Conservation (phyloP, 345 rosid genomes). For the Cardamine chenopodiifolia region DNA sequence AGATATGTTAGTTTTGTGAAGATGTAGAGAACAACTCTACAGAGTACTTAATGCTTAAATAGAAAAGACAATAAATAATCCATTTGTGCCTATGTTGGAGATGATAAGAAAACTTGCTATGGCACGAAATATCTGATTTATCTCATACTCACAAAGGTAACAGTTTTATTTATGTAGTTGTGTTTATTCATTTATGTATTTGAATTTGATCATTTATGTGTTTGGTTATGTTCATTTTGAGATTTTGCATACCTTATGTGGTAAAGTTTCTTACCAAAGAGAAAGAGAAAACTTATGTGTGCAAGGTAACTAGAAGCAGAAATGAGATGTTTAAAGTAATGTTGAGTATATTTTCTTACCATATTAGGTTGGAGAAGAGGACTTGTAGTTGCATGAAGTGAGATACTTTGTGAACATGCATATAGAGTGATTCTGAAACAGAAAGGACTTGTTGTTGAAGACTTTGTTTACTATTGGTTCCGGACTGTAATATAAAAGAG, state of each 20-base stretch:
- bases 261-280: background rate
- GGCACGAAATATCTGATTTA: background rate
- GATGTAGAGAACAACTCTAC: background rate
- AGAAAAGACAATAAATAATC: background rate
- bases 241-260: background rate
- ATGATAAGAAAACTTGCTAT: background rate
- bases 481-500: background rate
- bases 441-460: background rate
- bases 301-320: background rate
- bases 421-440: background rate
- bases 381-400: background rate
- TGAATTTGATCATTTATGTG: background rate
- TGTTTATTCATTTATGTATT: no score
- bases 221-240: background rate
- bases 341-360: background rate
- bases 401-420: background rate
- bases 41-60: no score
- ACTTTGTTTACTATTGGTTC: background rate
- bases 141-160: no score
- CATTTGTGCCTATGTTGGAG: background rate
- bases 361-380: background rate
- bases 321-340: background rate
- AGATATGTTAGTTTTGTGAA: no score
- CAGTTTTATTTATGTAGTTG: no score
- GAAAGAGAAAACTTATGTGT: background rate